A percentile compares a stretch with the other conserved stretches of the same genome.
phyloP scores from a whole-genome alignment of 306 rosid genomes.

The Lathyrus oleraceus region DNA sequence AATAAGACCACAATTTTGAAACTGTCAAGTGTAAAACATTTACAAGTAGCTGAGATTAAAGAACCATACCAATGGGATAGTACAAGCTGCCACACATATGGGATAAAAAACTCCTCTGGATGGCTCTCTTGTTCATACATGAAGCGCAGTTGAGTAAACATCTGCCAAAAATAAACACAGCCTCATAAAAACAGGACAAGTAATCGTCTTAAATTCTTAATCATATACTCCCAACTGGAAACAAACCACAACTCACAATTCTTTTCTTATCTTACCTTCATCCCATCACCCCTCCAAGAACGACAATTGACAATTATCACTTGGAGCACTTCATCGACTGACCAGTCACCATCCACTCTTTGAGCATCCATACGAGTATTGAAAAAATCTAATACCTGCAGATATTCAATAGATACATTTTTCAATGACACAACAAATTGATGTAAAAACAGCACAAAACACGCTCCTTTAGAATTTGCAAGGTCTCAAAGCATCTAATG shows the following conservation, averaged over 20 bases:
- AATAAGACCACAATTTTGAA: slow-evolving; percentile 27
- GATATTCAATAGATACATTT: slow-evolving; percentile 27
- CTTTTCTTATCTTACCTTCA: slow-evolving; percentile 67
- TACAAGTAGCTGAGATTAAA: neutral
- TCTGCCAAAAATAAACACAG: slow-evolving; percentile 50
- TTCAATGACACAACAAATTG: slow-evolving; percentile 15
- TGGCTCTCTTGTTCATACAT: slow-evolving; percentile 98
- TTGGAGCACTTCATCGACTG: slow-evolving; percentile 87
- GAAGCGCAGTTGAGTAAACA: slow-evolving; percentile 95
- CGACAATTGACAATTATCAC: slow-evolving; percentile 85
- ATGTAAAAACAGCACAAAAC: slow-evolving; percentile 20
- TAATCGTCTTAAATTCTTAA: neutral
- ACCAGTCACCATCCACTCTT: slow-evolving; percentile 80
- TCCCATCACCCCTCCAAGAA: slow-evolving; percentile 97
- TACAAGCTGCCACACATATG: slow-evolving; percentile 93
- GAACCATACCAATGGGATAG: slow-evolving; percentile 78
- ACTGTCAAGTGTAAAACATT: slow-evolving; percentile 17
- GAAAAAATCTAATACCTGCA: slow-evolving; percentile 94
- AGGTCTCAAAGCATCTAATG: neutral
- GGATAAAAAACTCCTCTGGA: slow-evolving; percentile 97
- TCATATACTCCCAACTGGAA: slow-evolving; percentile 29
- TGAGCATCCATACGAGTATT: slow-evolving; percentile 97
- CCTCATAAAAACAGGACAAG: slow-evolving; percentile 17
- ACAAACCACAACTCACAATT: slow-evolving; percentile 15
- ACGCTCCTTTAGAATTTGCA: slow-evolving; percentile 26